Conservation (phyloP, 208 protist genomes). For the Trypanosoma vivax region DNA sequence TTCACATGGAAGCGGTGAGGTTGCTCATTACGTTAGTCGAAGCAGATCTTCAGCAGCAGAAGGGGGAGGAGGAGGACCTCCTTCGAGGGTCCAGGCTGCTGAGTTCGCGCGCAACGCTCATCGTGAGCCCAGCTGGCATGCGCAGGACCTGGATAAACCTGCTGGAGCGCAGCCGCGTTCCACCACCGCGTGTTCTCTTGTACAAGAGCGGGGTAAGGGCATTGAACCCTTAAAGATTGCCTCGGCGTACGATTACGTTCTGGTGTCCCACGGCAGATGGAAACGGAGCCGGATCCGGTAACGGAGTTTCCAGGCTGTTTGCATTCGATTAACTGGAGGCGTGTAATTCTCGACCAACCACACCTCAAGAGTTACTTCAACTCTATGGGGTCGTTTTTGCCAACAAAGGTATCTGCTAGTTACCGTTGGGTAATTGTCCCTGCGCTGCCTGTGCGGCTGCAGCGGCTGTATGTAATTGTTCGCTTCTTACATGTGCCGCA, state of each 20-base stretch:
- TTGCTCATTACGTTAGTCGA: not conserved
- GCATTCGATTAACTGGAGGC: conserved; percentile 72
- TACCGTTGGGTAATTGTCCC: conserved; percentile 56
- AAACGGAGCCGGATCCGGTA: conserved; percentile 19
- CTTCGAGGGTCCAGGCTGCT: no score
- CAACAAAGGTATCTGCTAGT: conserved; percentile 36
- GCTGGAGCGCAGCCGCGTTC: conserved; percentile 3
- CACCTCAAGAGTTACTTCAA: conserved; percentile 79
- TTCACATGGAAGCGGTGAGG: not conserved
- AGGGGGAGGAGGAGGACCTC: not conserved
- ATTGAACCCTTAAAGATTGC: conserved; percentile 41
- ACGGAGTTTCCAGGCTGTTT: conserved; percentile 37
- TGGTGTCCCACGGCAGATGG: conserved; percentile 66
- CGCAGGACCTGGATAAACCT: not conserved
- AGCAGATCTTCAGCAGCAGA: not conserved
- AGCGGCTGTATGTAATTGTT: conserved; percentile 60
- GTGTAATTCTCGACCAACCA: conserved; percentile 89
- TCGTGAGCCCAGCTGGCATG: not conserved
- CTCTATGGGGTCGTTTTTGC: conserved; percentile 35
- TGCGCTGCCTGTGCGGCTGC: conserved; percentile 57
- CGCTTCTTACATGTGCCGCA: conserved; percentile 62
- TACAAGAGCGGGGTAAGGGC: conserved; percentile 53
- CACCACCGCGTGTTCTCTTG: conserved; percentile 55
- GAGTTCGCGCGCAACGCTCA: not conserved
- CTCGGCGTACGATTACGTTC: conserved; percentile 78